Conservation (phyloP, 768 basidiomycete genomes). For the Lentinula edodes region DNA sequence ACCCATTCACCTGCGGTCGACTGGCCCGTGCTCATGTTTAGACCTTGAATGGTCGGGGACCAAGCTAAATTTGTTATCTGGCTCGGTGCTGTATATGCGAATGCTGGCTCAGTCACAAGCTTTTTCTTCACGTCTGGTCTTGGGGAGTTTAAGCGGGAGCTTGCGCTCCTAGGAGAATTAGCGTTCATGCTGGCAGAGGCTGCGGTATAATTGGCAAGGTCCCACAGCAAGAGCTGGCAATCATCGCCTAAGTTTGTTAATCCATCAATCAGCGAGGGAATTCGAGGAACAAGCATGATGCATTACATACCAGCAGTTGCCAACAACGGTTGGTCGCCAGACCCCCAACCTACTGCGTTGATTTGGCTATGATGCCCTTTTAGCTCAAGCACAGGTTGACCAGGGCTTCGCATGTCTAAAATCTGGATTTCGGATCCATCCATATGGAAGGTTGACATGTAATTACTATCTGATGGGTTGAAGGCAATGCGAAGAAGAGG, state of each 20-base stretch:
- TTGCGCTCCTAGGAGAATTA: conserved; percentile 65
- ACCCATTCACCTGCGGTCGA: conserved; percentile 84
- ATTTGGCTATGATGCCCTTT: conserved; percentile 77
- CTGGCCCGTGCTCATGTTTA: conserved; percentile 71
- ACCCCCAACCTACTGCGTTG: conserved; percentile 89
- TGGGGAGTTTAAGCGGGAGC: conserved; percentile 73
- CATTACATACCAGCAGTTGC: conserved; percentile 84
- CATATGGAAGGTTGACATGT: conserved; percentile 96
- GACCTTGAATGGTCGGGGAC: conserved; percentile 79
- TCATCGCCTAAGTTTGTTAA: conserved; percentile 58
- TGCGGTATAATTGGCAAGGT: conserved; percentile 61
- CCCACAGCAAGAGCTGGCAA: conserved; percentile 92
- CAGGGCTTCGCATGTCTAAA: conserved; percentile 95
- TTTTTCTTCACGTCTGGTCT: conserved; percentile 77
- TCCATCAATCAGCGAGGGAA: conserved; percentile 3
- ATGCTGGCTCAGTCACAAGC: conserved; percentile 67
- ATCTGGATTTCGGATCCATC: conserved; percentile 88
- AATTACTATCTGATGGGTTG: conserved; percentile 88
- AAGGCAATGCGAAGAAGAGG: conserved; percentile 85
- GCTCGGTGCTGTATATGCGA: conserved; percentile 74
- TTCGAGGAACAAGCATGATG: not conserved
- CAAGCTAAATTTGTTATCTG: conserved; percentile 85
- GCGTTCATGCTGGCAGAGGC: conserved; percentile 28
- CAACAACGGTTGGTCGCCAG: conserved; percentile 74
- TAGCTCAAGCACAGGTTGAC: conserved; percentile 90